These are phyloP conservation scores for Monilinia fructicola DNA, from an alignment of 2,329 filamentous ascomycete species.

Conservation along the genomic window DNA sequence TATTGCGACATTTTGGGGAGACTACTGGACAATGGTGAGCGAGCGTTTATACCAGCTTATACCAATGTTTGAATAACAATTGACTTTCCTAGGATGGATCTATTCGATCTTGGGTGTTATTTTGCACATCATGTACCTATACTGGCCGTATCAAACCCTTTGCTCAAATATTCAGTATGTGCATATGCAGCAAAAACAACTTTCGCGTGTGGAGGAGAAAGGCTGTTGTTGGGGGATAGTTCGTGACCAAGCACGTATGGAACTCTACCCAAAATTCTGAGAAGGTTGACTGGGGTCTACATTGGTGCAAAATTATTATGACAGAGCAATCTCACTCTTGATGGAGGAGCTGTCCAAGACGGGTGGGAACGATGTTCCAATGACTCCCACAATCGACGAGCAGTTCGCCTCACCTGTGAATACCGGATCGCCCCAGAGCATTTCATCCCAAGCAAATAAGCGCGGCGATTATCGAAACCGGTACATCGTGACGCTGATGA, in stretches of 20 bases:
- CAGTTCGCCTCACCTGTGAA: constrained; percentile 32
- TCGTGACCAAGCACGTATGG: constrained; percentile 50
- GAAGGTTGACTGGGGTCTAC: constrained; percentile 57
- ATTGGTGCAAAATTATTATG: constrained; percentile 62
- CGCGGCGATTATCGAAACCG: constrained; percentile 47
- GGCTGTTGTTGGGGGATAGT: constrained; percentile 49
- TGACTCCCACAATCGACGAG: constrained; percentile 40
- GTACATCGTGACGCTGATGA: constrained; percentile 52
- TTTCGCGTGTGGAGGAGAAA: constrained; percentile 55
- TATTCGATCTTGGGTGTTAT: constrained; percentile 56
- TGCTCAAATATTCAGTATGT: constrained; percentile 54
- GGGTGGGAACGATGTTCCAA: constrained; percentile 30
- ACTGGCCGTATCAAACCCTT: constrained; percentile 50
- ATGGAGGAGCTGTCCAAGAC: constrained; percentile 42
- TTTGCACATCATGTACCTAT: constrained; percentile 61
- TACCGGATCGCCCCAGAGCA: constrained; percentile 33
- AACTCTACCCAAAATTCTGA: constrained; percentile 50
- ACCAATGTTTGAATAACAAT: not conserved
- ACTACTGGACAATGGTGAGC: constrained; percentile 57
- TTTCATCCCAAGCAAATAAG: constrained; percentile 38
- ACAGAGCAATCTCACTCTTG: constrained; percentile 54
- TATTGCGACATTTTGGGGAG: constrained; percentile 60
- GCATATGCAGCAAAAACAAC: constrained; percentile 63
- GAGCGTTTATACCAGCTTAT: not conserved
- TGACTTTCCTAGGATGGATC: constrained; percentile 48